phyloP scores from a whole-genome alignment of 352 stramenopile species.

The Aphanomyces stellatus region DNA sequence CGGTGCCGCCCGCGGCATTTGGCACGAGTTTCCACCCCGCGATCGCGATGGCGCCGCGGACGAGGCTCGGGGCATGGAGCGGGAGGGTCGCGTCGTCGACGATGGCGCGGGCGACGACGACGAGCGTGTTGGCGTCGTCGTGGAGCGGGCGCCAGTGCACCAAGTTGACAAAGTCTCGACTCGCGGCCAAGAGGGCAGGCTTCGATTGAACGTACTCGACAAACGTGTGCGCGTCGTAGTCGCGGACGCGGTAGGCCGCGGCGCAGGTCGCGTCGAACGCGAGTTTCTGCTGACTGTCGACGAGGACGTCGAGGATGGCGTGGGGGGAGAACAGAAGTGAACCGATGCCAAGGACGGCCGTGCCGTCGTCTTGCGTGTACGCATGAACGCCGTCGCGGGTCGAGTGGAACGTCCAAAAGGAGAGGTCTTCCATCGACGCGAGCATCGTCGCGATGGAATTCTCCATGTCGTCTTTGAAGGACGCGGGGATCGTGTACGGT shows the following conservation, averaged over 20 bases:
- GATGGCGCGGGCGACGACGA: conserved; percentile 39
- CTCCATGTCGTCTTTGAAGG: conserved; percentile 30
- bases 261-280: conserved; percentile 29
- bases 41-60: conserved; percentile 45
- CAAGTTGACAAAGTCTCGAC: conserved; percentile 55
- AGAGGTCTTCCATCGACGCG: conserved; percentile 38
- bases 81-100: conserved; percentile 32
- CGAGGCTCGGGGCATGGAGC: conserved; percentile 37
- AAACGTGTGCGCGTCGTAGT: conserved; percentile 62
- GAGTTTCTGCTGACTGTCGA: conserved; percentile 40
- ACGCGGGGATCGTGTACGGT: too few species aligned
- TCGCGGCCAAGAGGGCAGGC: conserved; percentile 41
- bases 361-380: conserved; percentile 37
- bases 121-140: conserved; percentile 42
- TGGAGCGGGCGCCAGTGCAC: conserved; percentile 63
- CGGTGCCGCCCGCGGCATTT: conserved; percentile 43
- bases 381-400: conserved; percentile 51
- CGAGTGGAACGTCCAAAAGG: conserved; percentile 43
- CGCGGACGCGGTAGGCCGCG: conserved; percentile 37
- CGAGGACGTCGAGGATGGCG: conserved; percentile 44
- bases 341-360: conserved; percentile 44
- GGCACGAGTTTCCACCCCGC: conserved; percentile 53
- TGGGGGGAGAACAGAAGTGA: conserved; percentile 45
- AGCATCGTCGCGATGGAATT: conserved; percentile 33
- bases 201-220: conserved; percentile 68